These are phyloP conservation scores for Aspergillus indologenus DNA, from an alignment of 495 filamentous ascomycete genomes.

Conservation along the genomic window DNA sequence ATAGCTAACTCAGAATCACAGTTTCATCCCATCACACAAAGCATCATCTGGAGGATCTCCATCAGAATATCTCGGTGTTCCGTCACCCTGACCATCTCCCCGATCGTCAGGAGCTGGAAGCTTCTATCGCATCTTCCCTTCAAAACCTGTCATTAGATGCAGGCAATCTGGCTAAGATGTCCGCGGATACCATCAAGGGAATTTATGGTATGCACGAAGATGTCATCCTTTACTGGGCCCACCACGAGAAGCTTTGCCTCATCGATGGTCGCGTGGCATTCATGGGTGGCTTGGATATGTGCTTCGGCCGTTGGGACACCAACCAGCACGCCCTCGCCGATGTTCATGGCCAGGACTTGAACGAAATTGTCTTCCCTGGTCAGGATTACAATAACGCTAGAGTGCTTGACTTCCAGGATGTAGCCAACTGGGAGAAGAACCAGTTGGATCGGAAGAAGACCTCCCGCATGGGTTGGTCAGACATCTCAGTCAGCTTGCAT, in stretches of 20 bases:
- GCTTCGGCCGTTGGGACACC: slow-evolving; percentile 64
- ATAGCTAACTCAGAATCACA: slow-evolving; percentile 25
- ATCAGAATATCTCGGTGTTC: slow-evolving; percentile 88
- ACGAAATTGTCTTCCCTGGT: slow-evolving; percentile 75
- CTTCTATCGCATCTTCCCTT: slow-evolving; percentile 48
- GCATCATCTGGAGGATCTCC: slow-evolving; percentile 70
- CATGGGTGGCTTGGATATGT: slow-evolving; percentile 72
- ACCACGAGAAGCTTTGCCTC: slow-evolving; percentile 90
- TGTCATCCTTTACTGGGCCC: slow-evolving; percentile 88
- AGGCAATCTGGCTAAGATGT: slow-evolving; percentile 53
- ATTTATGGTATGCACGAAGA: slow-evolving; percentile 81
- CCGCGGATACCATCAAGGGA: slow-evolving; percentile 63
- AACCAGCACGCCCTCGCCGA: slow-evolving; percentile 79
- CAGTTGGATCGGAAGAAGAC: slow-evolving; percentile 75
- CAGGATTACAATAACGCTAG: slow-evolving; percentile 96
- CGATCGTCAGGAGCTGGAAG: slow-evolving; percentile 57
- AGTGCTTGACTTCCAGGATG: slow-evolving; percentile 83
- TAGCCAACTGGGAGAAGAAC: slow-evolving; percentile 80
- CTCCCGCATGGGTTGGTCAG: slow-evolving; percentile 93
- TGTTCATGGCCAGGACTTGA: slow-evolving; percentile 73
- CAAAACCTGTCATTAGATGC: slow-evolving; percentile 52
- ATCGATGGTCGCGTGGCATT: slow-evolving; percentile 80
- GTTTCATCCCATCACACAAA: slow-evolving; percentile 86
- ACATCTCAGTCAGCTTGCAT: slow-evolving; percentile 77
- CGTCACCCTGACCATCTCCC: slow-evolving; percentile 88